Evolutionary conservation across 2,329 filamentous ascomycete genomes (phyloP).

Genomic region (Didymella pinodella): DNA sequence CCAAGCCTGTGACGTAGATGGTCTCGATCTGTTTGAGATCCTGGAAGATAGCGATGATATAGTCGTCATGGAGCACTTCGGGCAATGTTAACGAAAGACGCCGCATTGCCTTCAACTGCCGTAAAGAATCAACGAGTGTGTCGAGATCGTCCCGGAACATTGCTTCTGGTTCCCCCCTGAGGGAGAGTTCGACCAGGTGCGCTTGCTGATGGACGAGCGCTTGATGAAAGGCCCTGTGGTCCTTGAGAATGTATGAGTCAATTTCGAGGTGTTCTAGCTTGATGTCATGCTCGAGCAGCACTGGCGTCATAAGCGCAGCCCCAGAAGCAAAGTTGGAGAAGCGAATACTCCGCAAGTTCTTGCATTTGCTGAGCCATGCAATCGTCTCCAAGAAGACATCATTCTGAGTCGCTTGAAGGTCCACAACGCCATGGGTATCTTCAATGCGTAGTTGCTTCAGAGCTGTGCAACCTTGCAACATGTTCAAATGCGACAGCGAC

Average conservation of each 20-base stretch:
- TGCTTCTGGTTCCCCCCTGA: constrained; percentile 59
- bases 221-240: constrained; percentile 61
- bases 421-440: constrained; percentile 54
- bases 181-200: constrained; percentile 55
- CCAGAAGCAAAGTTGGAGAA: constrained; percentile 62
- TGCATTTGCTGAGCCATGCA: constrained; percentile 64
- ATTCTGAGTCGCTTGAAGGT: constrained; percentile 61
- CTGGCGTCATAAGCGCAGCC: constrained; percentile 60
- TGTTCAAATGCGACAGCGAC: constrained; percentile 58
- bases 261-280: constrained; percentile 60
- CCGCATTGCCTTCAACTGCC: constrained; percentile 60
- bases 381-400: constrained; percentile 61
- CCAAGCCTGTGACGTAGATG: constrained; percentile 64
- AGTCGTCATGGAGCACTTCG: constrained; percentile 59
- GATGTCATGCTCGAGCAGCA: constrained; percentile 58
- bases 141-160: constrained; percentile 58
- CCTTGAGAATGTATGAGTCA: constrained; percentile 58
- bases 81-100: constrained; percentile 62
- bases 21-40: constrained; percentile 62
- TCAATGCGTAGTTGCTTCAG: constrained; percentile 60
- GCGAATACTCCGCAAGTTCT: constrained; percentile 58
- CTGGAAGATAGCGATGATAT: constrained; percentile 59
- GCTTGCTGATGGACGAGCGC: constrained; percentile 63
- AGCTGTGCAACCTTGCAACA: constrained; percentile 59
- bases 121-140: constrained; percentile 60